A percentile compares a stretch with the other conserved stretches of the same genome.
phyloP scores from a whole-genome alignment of 176 grass and related monocot species.

The Hordeum vulgare region DNA sequence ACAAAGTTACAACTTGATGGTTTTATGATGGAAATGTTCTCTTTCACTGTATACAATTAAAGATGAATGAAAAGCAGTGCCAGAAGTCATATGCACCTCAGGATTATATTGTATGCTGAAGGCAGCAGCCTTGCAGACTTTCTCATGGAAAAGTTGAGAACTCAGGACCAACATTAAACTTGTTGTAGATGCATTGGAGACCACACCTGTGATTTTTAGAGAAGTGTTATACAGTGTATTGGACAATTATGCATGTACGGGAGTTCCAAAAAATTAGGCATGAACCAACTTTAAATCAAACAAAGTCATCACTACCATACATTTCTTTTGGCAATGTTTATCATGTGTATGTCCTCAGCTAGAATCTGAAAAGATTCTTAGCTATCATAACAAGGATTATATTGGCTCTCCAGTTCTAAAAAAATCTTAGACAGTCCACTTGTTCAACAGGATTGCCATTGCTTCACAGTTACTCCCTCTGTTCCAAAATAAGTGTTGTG shows the following conservation, averaged over 20 bases:
- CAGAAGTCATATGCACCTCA: background rate
- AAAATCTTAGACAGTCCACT: background rate
- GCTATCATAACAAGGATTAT: background rate
- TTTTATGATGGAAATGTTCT: background rate
- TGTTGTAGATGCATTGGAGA: background rate
- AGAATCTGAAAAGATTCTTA: background rate
- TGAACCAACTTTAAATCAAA: background rate
- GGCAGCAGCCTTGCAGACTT: background rate
- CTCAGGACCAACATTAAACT: background rate
- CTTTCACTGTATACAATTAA: background rate
- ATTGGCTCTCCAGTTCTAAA: background rate
- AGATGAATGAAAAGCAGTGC: background rate
- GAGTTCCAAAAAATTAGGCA: background rate
- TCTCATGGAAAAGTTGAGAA: background rate
- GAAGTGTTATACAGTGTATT: background rate
- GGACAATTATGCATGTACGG: background rate
- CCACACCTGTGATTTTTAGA: background rate
- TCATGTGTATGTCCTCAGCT: background rate
- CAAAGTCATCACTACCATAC: no score
- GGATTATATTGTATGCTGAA: background rate
- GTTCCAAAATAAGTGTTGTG: no score
- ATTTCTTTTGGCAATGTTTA: background rate
- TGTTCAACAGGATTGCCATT: background rate
- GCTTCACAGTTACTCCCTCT: background rate
- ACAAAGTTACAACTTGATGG: background rate